Evolutionary conservation across 768 basidiomycete genomes (phyloP).

Genomic region (Leccinum boreale): DNA sequence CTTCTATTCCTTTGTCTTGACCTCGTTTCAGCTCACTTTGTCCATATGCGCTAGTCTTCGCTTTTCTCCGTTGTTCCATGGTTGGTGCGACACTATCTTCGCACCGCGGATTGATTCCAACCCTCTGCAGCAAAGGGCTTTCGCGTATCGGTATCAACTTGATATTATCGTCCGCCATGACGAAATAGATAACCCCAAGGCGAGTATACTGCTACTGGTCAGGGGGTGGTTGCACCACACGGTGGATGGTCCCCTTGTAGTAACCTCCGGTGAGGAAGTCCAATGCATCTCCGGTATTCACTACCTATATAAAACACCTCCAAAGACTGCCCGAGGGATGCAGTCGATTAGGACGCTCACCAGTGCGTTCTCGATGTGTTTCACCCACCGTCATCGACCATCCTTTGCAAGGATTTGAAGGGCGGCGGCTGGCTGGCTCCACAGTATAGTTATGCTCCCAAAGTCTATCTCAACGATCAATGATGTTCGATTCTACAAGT

Average conservation of each 20-base stretch:
- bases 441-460: neutral
- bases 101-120: neutral
- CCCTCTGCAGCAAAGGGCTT: neutral
- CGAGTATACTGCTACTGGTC: neutral
- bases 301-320: neutral
- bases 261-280: neutral
- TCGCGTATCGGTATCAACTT: neutral
- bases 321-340: rapidly evolving
- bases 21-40: neutral
- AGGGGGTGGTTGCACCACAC: neutral
- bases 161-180: neutral
- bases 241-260: neutral
- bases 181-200: neutral
- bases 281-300: neutral
- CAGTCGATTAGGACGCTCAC: neutral
- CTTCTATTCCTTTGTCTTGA: neutral
- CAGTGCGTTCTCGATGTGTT: neutral
- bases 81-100: neutral
- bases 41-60: neutral
- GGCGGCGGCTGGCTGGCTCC: neutral
- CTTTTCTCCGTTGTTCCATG: neutral
- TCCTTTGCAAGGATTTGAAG: neutral
- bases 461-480: neutral
- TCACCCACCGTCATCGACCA: neutral
- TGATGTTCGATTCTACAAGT: neutral